phyloP scores from a whole-genome alignment of 1,284 basidiomycete species.

The Mycosarcoma maydis region DNA sequence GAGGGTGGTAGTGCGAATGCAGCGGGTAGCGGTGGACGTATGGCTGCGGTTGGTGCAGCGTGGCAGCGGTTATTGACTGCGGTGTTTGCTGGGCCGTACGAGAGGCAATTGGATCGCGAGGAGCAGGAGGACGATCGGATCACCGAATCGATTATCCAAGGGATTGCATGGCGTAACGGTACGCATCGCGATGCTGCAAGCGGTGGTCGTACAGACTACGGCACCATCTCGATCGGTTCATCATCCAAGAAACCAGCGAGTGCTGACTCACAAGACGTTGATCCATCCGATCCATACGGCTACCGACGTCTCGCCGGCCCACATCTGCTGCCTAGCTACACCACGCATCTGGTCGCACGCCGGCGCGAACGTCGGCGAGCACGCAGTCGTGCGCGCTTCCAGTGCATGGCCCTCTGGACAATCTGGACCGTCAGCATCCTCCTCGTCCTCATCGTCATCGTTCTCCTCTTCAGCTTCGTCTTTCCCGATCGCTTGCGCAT shows the following conservation, averaged over 20 bases:
- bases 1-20: neutral
- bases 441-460: slow-evolving; percentile 20
- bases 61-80: slow-evolving; percentile 30
- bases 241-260: too few relatives aligned
- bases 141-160: slow-evolving; percentile 26
- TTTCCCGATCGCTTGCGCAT: slow-evolving; percentile 28
- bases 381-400: slow-evolving; percentile 29
- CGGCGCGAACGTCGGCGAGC: slow-evolving; percentile 32
- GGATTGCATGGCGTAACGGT: slow-evolving; percentile 19
- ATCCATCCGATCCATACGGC: slow-evolving; percentile 43
- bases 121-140: slow-evolving; percentile 34
- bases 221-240: slow-evolving; percentile 16
- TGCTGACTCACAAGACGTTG: neutral
- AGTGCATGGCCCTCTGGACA: slow-evolving; percentile 51
- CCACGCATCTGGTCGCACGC: slow-evolving; percentile 29
- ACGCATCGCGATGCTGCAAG: neutral
- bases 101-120: slow-evolving; percentile 25
- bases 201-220: neutral
- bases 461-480: slow-evolving; percentile 22
- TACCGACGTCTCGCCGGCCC: slow-evolving; percentile 46
- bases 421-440: slow-evolving; percentile 42
- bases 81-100: slow-evolving; percentile 43
- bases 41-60: neutral
- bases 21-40: neutral
- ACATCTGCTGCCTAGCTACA: slow-evolving; percentile 35